A percentile compares a stretch with the other conserved stretches of the same genome.
phyloP scores from a whole-genome alignment of 1,139 yeast species.

The Geotrichum phurueaensis region DNA sequence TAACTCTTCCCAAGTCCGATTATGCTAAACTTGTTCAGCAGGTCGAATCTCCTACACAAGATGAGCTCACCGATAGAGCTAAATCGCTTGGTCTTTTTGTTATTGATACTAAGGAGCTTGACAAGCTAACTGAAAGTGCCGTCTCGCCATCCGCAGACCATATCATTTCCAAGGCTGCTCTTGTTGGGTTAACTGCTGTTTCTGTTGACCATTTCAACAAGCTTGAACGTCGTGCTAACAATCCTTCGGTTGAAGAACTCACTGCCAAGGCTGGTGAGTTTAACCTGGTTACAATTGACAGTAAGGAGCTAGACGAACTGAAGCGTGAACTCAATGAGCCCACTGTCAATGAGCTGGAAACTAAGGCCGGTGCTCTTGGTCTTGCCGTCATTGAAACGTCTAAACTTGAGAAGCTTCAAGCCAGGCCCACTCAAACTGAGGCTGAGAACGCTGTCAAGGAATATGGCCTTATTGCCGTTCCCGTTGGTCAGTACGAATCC shows the following conservation, averaged over 20 bases:
- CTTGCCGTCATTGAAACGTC: constrained; percentile 17
- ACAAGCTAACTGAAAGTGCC: constrained; percentile 16
- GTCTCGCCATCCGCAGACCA: constrained; percentile 3
- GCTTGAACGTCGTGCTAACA: constrained; percentile 10
- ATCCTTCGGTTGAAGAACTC: constrained; percentile 11
- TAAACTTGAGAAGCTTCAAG: constrained; percentile 20
- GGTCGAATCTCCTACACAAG: constrained; percentile 13
- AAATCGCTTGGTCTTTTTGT: constrained; percentile 27
- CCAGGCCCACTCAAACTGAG: constrained; percentile 18
- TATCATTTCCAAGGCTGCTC: constrained; percentile 17
- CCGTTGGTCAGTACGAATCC: constrained; percentile 27
- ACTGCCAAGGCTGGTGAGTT: constrained; percentile 6
- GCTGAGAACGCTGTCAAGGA: constrained; percentile 14
- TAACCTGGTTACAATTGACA: constrained; percentile 10
- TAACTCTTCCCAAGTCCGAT: constrained; percentile 10
- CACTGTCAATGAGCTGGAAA: constrained; percentile 32
- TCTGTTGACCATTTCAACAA: constrained; percentile 27
- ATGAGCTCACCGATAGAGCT: constrained; percentile 24
- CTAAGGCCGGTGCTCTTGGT: constrained; percentile 38
- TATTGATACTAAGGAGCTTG: constrained; percentile 31
- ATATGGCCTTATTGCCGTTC: constrained; percentile 17
- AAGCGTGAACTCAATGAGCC: constrained; percentile 23
- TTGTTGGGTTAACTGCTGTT: constrained; percentile 38
- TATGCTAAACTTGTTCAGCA: constrained; percentile 11
- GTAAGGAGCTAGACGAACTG: constrained; percentile 16